Conservation (phyloP, 2,329 filamentous ascomycete species). For the Magnaporthales sp. region DNA sequence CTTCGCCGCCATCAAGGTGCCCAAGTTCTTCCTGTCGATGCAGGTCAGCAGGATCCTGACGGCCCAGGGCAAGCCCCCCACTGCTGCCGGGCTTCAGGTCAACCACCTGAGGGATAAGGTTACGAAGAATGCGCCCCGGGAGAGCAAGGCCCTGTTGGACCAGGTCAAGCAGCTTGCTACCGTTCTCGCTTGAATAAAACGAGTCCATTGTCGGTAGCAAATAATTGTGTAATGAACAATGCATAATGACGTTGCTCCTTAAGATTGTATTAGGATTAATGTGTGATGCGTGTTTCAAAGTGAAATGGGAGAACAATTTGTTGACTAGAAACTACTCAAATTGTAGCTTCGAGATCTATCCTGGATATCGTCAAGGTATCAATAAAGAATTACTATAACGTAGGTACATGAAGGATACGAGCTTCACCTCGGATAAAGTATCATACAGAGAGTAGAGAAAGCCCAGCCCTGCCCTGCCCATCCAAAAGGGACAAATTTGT, state of each 20-base stretch:
- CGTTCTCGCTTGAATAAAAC: constrained; percentile 6
- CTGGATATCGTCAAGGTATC: background rate
- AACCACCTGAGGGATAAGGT: constrained; percentile 51
- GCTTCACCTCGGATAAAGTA: background rate
- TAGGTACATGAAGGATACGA: background rate
- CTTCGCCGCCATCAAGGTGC: constrained; percentile 34
- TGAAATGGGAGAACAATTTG: background rate
- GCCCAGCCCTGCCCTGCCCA: background rate
- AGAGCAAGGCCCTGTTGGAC: constrained; percentile 38
- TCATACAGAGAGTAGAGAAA: constrained; percentile 1
- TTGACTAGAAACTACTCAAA: background rate
- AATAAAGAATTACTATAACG: background rate
- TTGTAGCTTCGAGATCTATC: background rate
- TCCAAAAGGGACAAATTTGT: background rate
- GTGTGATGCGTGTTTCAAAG: background rate
- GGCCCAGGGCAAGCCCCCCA: constrained; percentile 45
- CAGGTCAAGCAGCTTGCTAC: constrained; percentile 37
- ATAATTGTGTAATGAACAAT: background rate
- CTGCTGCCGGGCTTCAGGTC: constrained; percentile 41
- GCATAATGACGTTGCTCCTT: background rate
- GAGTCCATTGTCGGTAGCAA: background rate
- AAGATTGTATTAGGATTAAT: background rate
- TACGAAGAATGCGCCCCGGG: constrained; percentile 41
- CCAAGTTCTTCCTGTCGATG: constrained; percentile 54
- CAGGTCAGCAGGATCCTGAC: constrained; percentile 51